Evolutionary conservation across 1,139 yeast species (phyloP), one percentile per base, ranked within the genome.

Genomic region (Lodderomyces orthopsilosis): DNA sequence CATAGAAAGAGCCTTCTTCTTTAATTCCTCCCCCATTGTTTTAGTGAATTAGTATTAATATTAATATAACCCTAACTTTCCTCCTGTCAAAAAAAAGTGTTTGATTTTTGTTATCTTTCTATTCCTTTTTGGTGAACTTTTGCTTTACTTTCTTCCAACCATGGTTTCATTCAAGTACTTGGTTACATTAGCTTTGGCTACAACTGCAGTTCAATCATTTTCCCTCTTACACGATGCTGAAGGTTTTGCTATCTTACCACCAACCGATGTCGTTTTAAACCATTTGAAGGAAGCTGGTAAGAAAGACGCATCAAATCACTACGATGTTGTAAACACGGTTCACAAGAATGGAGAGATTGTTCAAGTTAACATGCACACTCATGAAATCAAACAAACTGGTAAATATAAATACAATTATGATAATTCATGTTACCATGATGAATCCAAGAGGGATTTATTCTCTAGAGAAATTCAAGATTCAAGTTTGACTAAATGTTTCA

Each of bases 231-330:
- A 45, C 22, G 54, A 51, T 38, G 34, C 40, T 24, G 41, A 42
- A 24, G 54, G 54, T n/a, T 49, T 23, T 36, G 49, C 53, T 2
- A 45, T 51, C 22, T 49, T 51, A 43, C 54, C 54, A 14, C 54
- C 54, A 26, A 51, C 54, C 10, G 48, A 50, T n/a, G 41, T 45
- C 27, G 54, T 51, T 21, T 43, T 51, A 18, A 38, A 45, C 14
- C 45, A 47, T 35, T 48, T 51, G 22, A 42, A 45, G 38, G 40
- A 43, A 22, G 42, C 38, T 26, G 49, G 46, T 18, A 46, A 43
- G 35, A 37, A 41, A 35, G 45, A 43, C 10, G 33, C 42, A 28
- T 32, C 46, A 13, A 14, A 37, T 14, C 49, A 51, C 28, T 50
- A 49, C 35, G 52, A 50, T 37, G 53, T 51, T 15, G 43, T 51